Conservation (phyloP, 2,329 filamentous ascomycete species). For the Fusarium tanahbumbuense region DNA sequence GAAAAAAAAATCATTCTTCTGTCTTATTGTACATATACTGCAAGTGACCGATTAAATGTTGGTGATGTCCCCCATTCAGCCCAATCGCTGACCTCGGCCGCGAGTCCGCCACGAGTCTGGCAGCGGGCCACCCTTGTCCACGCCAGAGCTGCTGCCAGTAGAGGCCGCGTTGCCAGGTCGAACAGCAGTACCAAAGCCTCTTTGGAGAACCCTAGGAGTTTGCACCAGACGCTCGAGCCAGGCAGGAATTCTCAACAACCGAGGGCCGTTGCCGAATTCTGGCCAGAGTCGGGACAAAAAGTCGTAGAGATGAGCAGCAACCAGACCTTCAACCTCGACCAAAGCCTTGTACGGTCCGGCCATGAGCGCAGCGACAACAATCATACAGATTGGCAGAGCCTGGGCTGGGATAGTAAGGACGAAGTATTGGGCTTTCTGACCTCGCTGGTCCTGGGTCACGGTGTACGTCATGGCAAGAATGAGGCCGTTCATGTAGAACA, state of each 20-base stretch:
- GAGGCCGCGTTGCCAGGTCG: slow-evolving; percentile 50
- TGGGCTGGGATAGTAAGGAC: slow-evolving; percentile 87
- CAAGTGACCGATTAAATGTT: neutral
- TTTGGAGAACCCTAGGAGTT: slow-evolving; percentile 46
- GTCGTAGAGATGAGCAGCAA: slow-evolving; percentile 90
- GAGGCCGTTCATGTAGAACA: slow-evolving; percentile 71
- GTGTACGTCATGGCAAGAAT: slow-evolving; percentile 86
- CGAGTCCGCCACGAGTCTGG: slow-evolving; percentile 73
- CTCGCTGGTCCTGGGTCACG: slow-evolving; percentile 85
- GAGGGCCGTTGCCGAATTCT: slow-evolving; percentile 84
- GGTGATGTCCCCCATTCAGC: slow-evolving; percentile 49
- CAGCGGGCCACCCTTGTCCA: slow-evolving; percentile 60
- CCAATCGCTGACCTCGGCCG: slow-evolving; percentile 72
- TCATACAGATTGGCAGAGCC: slow-evolving; percentile 82
- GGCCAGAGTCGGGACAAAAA: slow-evolving; percentile 91
- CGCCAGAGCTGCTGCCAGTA: slow-evolving; percentile 56
- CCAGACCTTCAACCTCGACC: slow-evolving; percentile 78
- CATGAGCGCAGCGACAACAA: slow-evolving; percentile 78
- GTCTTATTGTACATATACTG: neutral
- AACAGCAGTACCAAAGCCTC: slow-evolving; percentile 67
- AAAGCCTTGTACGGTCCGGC: slow-evolving; percentile 65
- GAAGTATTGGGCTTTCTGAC: slow-evolving; percentile 80
- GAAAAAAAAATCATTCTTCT: slow-evolving; percentile 10
- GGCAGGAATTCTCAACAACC: slow-evolving; percentile 78
- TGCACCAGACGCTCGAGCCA: slow-evolving; percentile 77